Evolutionary conservation across 768 basidiomycete species (phyloP).

Genomic region (Boletus patriciae): DNA sequence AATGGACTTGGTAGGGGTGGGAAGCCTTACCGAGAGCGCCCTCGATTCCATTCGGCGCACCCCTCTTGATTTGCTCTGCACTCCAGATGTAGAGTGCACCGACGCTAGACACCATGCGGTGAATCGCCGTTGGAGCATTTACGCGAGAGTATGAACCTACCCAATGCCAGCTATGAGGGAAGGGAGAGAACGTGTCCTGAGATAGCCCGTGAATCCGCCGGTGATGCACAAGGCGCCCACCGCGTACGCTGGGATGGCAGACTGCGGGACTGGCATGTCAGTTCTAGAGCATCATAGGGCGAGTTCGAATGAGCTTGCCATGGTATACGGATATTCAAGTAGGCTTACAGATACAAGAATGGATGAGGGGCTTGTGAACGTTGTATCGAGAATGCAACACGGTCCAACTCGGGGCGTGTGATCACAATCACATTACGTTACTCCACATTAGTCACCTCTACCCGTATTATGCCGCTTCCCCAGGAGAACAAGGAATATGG

Average conservation of each 20-base stretch:
- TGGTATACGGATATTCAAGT: slow-evolving; percentile 17
- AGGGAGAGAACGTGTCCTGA: slow-evolving; percentile 71
- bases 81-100: slow-evolving; percentile 80
- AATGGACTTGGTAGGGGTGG: background rate
- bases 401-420: slow-evolving; percentile 13
- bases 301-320: slow-evolving; percentile 29
- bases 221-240: slow-evolving; percentile 77
- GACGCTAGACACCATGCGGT: slow-evolving; percentile 47
- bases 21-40: slow-evolving; percentile 65
- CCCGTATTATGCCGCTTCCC: slow-evolving; percentile 43
- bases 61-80: slow-evolving; percentile 71
- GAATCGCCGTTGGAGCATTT: background rate
- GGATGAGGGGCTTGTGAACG: background rate
- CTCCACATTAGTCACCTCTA: background rate
- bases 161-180: slow-evolving; percentile 81
- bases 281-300: background rate
- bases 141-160: slow-evolving; percentile 40
- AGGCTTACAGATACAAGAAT: slow-evolving; percentile 22
- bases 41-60: slow-evolving; percentile 72
- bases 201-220: slow-evolving; percentile 74
- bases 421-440: slow-evolving; percentile 1
- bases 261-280: slow-evolving; percentile 45
- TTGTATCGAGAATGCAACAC: background rate
- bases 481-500: slow-evolving; percentile 68
- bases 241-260: slow-evolving; percentile 76